phyloP scores from a whole-genome alignment of 768 basidiomycete genomes.

The Fomitopsis pulvina region DNA sequence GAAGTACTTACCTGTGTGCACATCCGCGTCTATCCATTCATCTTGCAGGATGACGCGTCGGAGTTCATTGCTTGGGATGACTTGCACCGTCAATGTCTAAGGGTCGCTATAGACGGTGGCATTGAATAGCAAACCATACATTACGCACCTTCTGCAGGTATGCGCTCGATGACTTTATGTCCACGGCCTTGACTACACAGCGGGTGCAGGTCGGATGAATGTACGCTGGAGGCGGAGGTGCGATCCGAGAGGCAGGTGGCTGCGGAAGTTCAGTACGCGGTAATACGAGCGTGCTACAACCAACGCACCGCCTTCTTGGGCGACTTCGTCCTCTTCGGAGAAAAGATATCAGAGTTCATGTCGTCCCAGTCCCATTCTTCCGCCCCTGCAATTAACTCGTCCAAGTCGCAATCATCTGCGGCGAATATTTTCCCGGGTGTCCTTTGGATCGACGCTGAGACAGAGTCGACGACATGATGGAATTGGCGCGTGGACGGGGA shows the following conservation, averaged over 20 bases:
- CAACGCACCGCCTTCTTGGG: not conserved
- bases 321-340: constrained; percentile 39
- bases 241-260: not conserved
- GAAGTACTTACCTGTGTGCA: constrained; percentile 47
- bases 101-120: not conserved
- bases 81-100: constrained; percentile 47
- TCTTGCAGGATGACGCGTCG: constrained; percentile 59
- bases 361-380: constrained; percentile 69
- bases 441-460: not conserved
- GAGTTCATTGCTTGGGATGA: constrained; percentile 31
- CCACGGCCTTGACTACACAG: constrained; percentile 3
- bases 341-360: constrained; percentile 42
- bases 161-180: not conserved
- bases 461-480: not conserved
- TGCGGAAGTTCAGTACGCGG: not conserved
- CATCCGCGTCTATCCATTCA: constrained; percentile 68
- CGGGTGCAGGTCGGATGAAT: not conserved
- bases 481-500: not conserved
- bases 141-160: constrained; percentile 4
- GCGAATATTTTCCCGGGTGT: not conserved
- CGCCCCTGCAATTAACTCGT: constrained; percentile 51
- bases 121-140: not conserved
- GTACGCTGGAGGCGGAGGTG: not conserved
- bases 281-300: too few species aligned
- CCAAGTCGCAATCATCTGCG: constrained; percentile 34